These are phyloP conservation scores for Tulasnella sp. DNA, from an alignment of 768 basidiomycete genomes.

Conservation along the genomic window DNA sequence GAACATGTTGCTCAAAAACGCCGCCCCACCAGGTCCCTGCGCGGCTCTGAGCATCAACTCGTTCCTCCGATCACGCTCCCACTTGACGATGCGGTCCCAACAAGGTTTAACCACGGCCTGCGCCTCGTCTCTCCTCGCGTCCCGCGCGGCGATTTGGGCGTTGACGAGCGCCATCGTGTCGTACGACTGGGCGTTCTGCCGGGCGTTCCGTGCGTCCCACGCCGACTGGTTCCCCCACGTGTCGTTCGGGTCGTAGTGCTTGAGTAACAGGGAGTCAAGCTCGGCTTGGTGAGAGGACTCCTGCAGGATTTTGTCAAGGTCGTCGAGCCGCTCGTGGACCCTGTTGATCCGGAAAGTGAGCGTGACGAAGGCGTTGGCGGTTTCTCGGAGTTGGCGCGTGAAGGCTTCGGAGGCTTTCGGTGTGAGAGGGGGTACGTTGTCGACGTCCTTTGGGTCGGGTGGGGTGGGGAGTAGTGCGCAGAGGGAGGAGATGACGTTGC, in stretches of 20 bases:
- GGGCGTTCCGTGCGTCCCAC: neutral
- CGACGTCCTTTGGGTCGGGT: neutral
- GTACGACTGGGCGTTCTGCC: neutral
- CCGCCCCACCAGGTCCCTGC: neutral
- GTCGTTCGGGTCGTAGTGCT: neutral
- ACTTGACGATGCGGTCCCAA: neutral
- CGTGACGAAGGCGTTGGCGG: neutral
- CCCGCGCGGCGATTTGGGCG: neutral
- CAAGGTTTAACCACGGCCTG: neutral
- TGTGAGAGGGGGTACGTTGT: neutral
- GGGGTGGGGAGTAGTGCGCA: neutral
- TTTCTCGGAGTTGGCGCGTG: neutral
- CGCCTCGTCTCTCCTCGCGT: neutral
- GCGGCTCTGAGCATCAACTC: neutral
- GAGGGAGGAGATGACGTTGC: neutral
- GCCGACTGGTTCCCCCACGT: neutral
- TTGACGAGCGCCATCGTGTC: neutral
- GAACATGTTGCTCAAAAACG: neutral
- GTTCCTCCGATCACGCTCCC: neutral
- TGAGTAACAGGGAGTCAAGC: neutral
- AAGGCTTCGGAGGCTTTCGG: neutral
- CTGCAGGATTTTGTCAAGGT: neutral
- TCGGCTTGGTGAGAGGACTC: neutral
- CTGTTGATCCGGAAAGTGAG: neutral
- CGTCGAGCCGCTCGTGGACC: neutral